Evolutionary conservation across 257 asterid species (phyloP), one percentile per base, ranked within the genome.

Genomic region (Solanum etuberosum): DNA sequence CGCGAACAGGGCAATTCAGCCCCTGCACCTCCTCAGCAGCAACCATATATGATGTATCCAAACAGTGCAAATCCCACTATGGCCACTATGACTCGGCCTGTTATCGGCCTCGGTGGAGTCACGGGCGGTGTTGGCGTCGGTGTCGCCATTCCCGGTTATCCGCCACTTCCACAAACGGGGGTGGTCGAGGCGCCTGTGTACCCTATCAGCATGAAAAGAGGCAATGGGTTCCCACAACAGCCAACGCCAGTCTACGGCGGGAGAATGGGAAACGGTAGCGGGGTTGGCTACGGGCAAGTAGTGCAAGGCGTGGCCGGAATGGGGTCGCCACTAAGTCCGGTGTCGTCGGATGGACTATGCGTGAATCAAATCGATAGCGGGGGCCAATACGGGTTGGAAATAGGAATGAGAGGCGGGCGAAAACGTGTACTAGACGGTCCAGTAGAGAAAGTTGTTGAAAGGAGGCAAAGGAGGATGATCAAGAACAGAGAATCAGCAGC

Each of bases 401-500:
- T 87, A 35, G 93, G 91, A 34, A 83, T 54, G 42, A 89, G 92
- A 65, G 92, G 93, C 0, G 95, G 95, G 4, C 67, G 96, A 85
- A 96, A 96, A 87, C 85, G 98, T 87, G 61, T 76, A 23, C 34
- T 87, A 10, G 96, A 95, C 74, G 96, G 98, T 1, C 96, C 98
- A 4, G 93, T 90, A 59, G 96, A 94, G 91, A 94, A 90, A 91
- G 97, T 94, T 83, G 98, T 94, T 51, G 98, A 95, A 89, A 91
- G 99, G 89, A 89, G 96, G 67, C 99, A 94, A 54, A 63, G 98
- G 40, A 92, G 98, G 83, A 95, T 94, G 98, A 94, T 95, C 88
- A 94, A 94, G 93, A 96, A 96, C 18, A 80, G 98, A 32, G 98
- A 94, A 86, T 96, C 98, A 0, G 98, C 99, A 2, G 98, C 98